Evolutionary conservation across 768 basidiomycete genomes (phyloP), one percentile per base, ranked within the genome.

Genomic region (Lentinus tigrinus): DNA sequence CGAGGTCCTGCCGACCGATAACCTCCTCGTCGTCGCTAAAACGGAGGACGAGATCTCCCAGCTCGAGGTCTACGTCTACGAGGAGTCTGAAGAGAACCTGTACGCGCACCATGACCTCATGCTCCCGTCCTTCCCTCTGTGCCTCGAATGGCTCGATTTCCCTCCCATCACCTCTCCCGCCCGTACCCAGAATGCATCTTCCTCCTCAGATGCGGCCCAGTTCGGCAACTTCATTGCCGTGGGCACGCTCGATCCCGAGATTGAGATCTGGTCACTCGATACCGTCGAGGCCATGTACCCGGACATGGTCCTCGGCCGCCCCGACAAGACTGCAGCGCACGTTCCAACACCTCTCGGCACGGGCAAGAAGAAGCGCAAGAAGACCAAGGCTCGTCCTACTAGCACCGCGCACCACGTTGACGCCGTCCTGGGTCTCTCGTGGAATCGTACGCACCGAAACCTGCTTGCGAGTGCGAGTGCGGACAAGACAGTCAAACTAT

Each of bases 131-230:
- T 95, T 98, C 73, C 97, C 97, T 9, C 88, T 99, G 57, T 98
- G 96, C 67, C 90, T 99, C 57, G 97, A 99, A 79, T 99, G 97
- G 97, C 87, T 98, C 58, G 93, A 98, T 71, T 98, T 94, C 73
- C 83, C 88, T n/a, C 91, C 93, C 23, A 74, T 67, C 19, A 64
- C 68, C 40, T 64, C 86, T 58, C 75, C 87, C 56, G 31, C 71
- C 79, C 26, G 77, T 78, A 24, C 67, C 74, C 34, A 63, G 1
- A 19, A 54, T 19, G 3, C 54, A 2, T 37, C 51, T 9, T 75
- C 58, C 61, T 72, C 65, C 61, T 72, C 65, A 57, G 67, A 52
- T 16, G 68, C 54, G 61, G 64, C 68, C 16, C 63, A 72, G 47
- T 81, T 85, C 51, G 94, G 94, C 6, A 96, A 89, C 70, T 98